Base-by-base conservation (phyloP, 441 rosid genomes). In the Hypseocharis bilobata region DNA sequence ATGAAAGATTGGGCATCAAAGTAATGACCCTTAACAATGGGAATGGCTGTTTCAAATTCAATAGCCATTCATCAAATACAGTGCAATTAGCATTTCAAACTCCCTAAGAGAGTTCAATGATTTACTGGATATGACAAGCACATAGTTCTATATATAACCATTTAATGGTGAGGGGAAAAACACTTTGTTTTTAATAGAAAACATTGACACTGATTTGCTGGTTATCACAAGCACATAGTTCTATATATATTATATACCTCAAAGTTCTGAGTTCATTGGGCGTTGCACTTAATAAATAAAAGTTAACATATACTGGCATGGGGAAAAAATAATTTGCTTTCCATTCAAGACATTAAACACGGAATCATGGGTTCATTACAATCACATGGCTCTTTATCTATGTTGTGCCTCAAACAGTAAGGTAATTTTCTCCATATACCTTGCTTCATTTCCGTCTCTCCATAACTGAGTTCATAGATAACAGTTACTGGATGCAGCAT, bases 371-470 rank as follows among this genome's bases (percentile, higher is more conserved):
- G 38, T 32, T 32, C 8, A 32, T 4, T 10, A 32, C 38, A 32
- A 32, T 6, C 38, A 32, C 8, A 30, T 3, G 1, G 3, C 34
- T 30, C 34, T n/a, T n/a, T 32, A 32, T 32, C 5, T 32, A 32
- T 32, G 8, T 1, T 32, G 38, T 6, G 1, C 38, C 8, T 32
- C 8, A n/a, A n/a, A n/a, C n/a, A n/a, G 27, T 51, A 51, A 51
- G 56, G 56, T 51, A 51, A 51, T 6, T 14, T 42, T 2, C 13
- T 11, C 44, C 0, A 30, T 51, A 61, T 78, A 84, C 98, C 95
- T 89, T 89, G 98, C 76, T 86, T 89, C 83, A 84, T 69, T 80
- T 89, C 93, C 26, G 88, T 80, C 88, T 92, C 96, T 61, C 95
- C 98, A 68, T 88, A 89, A 74, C 80, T 80, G 72, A 89, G 96